Percentiles rank a stretch among this genome's conserved stretches.
Evolutionary conservation across 2,329 filamentous ascomycete genomes (phyloP).

Genomic region (Cytospora chrysosperma): DNA sequence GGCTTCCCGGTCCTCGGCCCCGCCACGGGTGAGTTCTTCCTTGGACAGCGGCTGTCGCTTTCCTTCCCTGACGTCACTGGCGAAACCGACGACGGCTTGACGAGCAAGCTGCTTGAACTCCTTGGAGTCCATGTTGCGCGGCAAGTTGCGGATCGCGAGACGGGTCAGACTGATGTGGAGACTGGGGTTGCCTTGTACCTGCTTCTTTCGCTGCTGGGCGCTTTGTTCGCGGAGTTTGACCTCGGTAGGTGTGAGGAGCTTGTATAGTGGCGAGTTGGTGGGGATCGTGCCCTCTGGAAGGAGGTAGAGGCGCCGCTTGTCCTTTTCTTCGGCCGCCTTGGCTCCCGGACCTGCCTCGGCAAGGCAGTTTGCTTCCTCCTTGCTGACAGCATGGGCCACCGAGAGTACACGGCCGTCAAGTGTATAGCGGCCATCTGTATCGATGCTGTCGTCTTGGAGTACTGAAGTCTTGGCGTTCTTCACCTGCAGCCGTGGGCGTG

Average conservation of each 20-base stretch:
- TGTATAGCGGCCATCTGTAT: constrained; percentile 82
- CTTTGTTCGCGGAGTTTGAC: constrained; percentile 86
- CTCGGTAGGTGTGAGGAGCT: constrained; percentile 74
- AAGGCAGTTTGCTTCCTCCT: constrained; percentile 73
- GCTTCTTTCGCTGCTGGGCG: constrained; percentile 79
- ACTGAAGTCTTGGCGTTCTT: constrained; percentile 72
- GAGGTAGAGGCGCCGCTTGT: constrained; percentile 87
- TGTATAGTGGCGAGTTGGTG: constrained; percentile 73
- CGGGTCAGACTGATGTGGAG: constrained; percentile 87
- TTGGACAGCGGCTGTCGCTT: constrained; percentile 77
- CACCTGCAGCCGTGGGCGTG: constrained; percentile 51
- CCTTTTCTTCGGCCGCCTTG: constrained; percentile 65
- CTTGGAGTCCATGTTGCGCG: constrained; percentile 78
- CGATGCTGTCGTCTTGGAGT: constrained; percentile 80
- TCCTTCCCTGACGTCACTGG: constrained; percentile 80
- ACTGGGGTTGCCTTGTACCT: constrained; percentile 88
- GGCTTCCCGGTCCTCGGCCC: constrained; percentile 75
- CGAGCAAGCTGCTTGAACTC: constrained; percentile 88
- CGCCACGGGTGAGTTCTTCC: constrained; percentile 80
- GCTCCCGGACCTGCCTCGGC: constrained; percentile 70
- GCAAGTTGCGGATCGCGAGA: constrained; percentile 88
- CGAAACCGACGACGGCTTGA: constrained; percentile 91
- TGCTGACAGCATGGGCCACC: constrained; percentile 80
- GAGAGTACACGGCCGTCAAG: constrained; percentile 86
- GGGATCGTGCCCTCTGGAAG: constrained; percentile 83